Evolutionary conservation across 108 stramenopile species (phyloP).

Genomic region (Pseudonitzschia multiseries): DNA sequence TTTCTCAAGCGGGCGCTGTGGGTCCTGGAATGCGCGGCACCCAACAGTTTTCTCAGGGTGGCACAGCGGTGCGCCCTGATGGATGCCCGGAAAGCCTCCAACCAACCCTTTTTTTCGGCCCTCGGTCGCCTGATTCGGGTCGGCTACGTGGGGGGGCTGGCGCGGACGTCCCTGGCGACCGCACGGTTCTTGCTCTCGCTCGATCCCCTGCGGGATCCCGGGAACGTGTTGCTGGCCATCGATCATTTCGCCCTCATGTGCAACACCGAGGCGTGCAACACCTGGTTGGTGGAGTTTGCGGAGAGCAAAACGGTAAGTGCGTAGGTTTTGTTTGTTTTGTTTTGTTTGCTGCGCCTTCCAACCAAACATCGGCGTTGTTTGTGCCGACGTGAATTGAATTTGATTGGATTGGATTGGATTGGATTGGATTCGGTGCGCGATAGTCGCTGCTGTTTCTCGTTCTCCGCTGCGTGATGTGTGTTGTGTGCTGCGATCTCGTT

Average conservation of each 20-base stretch:
- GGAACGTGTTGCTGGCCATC: conserved; percentile 61
- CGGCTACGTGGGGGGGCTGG: conserved; percentile 37
- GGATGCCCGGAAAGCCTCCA: conserved; percentile 53
- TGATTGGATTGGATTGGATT: too few relatives aligned
- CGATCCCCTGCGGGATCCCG: conserved; percentile 84
- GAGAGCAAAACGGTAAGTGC: conserved; percentile 29
- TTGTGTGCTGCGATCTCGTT: too few relatives aligned
- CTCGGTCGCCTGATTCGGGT: conserved; percentile 71
- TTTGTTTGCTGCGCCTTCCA: neutral
- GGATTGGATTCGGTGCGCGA: too few relatives aligned
- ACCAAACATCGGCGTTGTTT: neutral
- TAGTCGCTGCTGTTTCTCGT: too few relatives aligned
- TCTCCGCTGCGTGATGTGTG: too few relatives aligned
- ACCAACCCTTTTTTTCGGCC: conserved; percentile 54
- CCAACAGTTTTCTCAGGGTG: conserved; percentile 38
- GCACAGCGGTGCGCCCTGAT: conserved; percentile 37
- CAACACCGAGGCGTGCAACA: conserved; percentile 29
- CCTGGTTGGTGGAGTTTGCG: conserved; percentile 51
- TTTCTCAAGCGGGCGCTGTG: conserved; percentile 63
- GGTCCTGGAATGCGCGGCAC: conserved; percentile 64
- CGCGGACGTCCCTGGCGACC: conserved; percentile 51
- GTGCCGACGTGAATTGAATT: too few relatives aligned
- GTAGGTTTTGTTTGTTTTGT: neutral
- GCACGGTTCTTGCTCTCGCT: conserved; percentile 67
- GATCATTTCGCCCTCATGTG: conserved; percentile 70